Evolutionary conservation across 345 rosid genomes (phyloP).

Genomic region (Geranium rotundifolium): DNA sequence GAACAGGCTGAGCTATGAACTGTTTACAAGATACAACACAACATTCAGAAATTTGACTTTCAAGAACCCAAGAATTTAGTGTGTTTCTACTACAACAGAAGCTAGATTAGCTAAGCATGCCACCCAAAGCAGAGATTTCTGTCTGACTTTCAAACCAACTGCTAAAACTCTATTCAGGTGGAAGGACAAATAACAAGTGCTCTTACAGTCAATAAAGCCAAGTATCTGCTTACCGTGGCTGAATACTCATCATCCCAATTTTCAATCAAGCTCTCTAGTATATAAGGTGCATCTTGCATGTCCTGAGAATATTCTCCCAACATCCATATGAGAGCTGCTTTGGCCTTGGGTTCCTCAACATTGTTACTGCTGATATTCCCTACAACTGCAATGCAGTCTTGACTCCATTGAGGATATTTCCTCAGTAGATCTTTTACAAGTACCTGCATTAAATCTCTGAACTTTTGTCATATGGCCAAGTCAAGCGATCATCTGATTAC

Average conservation of each 20-base stretch:
- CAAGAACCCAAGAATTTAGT: neutral
- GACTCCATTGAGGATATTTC: constrained; percentile 99
- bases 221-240: constrained; percentile 48
- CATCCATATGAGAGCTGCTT: constrained; percentile 99
- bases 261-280: constrained; percentile 72
- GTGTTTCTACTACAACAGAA: neutral
- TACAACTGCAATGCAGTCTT: constrained; percentile 98
- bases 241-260: constrained; percentile 97
- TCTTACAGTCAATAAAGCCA: constrained; percentile 1
- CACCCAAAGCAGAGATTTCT: no score
- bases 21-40: neutral
- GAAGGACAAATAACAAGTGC: neutral
- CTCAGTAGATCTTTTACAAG: constrained; percentile 94
- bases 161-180: neutral
- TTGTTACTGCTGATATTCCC: constrained; percentile 91
- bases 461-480: neutral
- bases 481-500: neutral
- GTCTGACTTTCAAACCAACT: neutral
- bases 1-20: neutral
- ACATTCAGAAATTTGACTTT: neutral
- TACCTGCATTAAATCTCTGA: constrained; percentile 37
- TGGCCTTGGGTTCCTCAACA: constrained; percentile 91
- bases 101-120: no score
- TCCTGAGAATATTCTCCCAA: constrained; percentile 97
- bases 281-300: constrained; percentile 92